These are phyloP conservation scores for Metschnikowia bowlesiae DNA, from an alignment of 805 yeast species.

Conservation along the genomic window DNA sequence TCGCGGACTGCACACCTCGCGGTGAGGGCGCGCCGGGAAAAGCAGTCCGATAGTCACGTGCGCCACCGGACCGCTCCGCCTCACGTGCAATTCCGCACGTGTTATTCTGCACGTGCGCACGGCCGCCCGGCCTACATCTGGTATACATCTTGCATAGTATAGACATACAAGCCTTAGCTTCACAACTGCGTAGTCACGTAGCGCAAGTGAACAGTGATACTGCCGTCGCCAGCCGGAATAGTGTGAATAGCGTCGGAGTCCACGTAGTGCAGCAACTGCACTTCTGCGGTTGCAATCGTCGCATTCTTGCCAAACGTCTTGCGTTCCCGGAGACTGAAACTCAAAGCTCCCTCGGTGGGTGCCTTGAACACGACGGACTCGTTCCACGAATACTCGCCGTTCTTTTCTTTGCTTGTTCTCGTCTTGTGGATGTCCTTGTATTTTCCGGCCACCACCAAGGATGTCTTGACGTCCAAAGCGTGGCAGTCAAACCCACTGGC, in stretches of 20 bases:
- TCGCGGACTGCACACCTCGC: constrained; percentile 7
- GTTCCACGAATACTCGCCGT: constrained; percentile 49
- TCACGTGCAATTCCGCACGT: too few species aligned
- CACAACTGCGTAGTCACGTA: constrained; percentile 18
- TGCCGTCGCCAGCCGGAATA: constrained; percentile 35
- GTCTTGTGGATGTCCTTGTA: constrained; percentile 64
- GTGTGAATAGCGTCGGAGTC: constrained; percentile 42
- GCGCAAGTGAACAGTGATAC: constrained; percentile 37
- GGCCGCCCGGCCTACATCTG: too few species aligned
- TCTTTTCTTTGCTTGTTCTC: constrained; percentile 46
- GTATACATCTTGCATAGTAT: too few species aligned
- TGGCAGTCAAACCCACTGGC: constrained; percentile 38
- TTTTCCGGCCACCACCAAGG: constrained; percentile 42
- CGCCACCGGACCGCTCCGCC: background rate
- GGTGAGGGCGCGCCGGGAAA: constrained; percentile 6
- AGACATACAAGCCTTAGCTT: background rate
- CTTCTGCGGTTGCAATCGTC: constrained; percentile 56
- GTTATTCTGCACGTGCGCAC: too few species aligned
- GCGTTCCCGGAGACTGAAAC: constrained; percentile 59
- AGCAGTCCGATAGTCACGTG: constrained; percentile 18
- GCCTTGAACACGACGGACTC: constrained; percentile 69
- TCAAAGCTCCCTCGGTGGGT: constrained; percentile 52
- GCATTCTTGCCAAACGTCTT: constrained; percentile 70
- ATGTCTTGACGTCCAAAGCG: constrained; percentile 49
- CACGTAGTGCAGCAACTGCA: constrained; percentile 48